These are phyloP conservation scores for Termitomyces sp. DNA, from an alignment of 1,284 basidiomycete species.

Conservation along the genomic window DNA sequence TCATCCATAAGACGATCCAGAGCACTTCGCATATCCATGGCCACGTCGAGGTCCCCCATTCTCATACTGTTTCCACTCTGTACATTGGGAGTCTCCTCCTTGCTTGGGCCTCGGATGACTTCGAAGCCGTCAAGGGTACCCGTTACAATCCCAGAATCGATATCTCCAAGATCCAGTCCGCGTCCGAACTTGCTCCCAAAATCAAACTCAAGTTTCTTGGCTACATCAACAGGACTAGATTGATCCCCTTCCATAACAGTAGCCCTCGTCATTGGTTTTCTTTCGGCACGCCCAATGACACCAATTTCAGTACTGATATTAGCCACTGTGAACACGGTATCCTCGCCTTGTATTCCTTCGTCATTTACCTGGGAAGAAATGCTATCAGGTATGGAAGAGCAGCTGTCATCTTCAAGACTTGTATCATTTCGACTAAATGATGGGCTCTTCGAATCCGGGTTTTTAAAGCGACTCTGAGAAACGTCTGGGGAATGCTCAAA, in stretches of 20 bases:
- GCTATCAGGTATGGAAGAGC: constrained; percentile 9
- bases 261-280: constrained; percentile 18
- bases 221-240: constrained; percentile 28
- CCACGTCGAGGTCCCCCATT: constrained; percentile 44
- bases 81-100: constrained; percentile 16
- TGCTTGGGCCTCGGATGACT: background rate
- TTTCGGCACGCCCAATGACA: constrained; percentile 40
- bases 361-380: background rate
- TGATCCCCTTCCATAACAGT: constrained; percentile 18
- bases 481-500: background rate
- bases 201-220: constrained; percentile 33
- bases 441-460: background rate
- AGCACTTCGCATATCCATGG: constrained; percentile 70
- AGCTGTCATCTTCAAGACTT: background rate
- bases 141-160: constrained; percentile 3
- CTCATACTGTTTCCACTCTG: constrained; percentile 27
- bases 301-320: constrained; percentile 43
- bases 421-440: background rate
- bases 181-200: constrained; percentile 43
- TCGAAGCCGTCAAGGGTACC: background rate
- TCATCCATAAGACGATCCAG: constrained; percentile 75
- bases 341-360: constrained; percentile 26
- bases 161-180: constrained; percentile 23
- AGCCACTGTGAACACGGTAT: constrained; percentile 30
- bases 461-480: background rate